phyloP scores from a whole-genome alignment of 257 asterid species.

The Solanum neorickii region DNA sequence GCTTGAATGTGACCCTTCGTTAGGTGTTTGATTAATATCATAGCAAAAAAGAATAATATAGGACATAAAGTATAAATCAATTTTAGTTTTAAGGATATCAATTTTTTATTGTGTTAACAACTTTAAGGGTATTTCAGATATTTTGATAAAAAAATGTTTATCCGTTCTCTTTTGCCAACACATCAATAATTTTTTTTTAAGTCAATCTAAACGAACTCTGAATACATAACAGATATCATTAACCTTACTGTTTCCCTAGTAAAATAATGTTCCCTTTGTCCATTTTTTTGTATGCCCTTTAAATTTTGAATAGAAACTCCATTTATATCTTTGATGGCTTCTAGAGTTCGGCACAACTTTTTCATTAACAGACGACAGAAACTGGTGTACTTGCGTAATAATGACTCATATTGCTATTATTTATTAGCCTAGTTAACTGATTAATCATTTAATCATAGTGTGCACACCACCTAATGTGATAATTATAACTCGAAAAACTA shows the following conservation, averaged over 20 bases:
- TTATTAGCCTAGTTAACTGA: background rate
- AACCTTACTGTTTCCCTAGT: background rate
- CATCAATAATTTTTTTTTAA: too few relatives aligned
- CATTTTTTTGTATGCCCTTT: background rate
- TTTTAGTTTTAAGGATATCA: rapidly evolving
- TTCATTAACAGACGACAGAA: background rate
- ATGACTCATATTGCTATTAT: background rate
- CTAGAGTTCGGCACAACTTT: background rate
- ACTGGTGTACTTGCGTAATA: background rate
- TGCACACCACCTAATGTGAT: background rate
- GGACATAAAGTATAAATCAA: too few relatives aligned
- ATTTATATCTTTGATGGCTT: background rate
- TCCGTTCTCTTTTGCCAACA: too few relatives aligned
- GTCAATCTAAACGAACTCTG: too few relatives aligned
- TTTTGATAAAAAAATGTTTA: too few relatives aligned
- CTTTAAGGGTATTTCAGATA: too few relatives aligned
- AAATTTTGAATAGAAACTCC: background rate
- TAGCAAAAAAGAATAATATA: too few relatives aligned
- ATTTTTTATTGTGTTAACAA: too few relatives aligned
- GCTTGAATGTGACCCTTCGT: background rate
- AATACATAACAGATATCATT: too few relatives aligned
- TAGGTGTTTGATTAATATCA: background rate
- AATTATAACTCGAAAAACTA: background rate
- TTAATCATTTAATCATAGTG: background rate
- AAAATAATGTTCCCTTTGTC: background rate